Percentiles rank a stretch among this genome's conserved stretches.
Evolutionary conservation across 2,329 filamentous ascomycete species (phyloP).

Genomic region (Eutypa lata): DNA sequence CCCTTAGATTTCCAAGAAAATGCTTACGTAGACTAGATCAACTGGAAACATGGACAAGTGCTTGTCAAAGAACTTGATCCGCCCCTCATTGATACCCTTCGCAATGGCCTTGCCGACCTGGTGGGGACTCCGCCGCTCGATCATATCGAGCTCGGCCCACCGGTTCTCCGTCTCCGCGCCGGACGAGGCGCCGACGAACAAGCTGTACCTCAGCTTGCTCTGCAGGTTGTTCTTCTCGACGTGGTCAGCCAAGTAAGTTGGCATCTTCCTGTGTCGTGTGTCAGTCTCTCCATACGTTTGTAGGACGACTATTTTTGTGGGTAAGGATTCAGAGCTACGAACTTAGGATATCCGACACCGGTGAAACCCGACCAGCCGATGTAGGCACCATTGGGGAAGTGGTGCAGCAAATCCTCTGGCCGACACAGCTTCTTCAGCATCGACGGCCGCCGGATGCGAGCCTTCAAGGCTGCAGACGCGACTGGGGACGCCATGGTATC

Average conservation of each 20-base stretch:
- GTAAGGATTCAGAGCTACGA: too few relatives aligned
- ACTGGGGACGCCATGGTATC: slow-evolving; percentile 46
- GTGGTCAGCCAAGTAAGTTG: slow-evolving; percentile 79
- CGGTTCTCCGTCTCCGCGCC: slow-evolving; percentile 88
- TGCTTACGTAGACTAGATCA: slow-evolving; percentile 72
- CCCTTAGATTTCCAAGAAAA: background rate
- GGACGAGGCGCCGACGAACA: slow-evolving; percentile 88
- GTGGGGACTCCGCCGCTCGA: slow-evolving; percentile 78
- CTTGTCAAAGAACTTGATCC: slow-evolving; percentile 92
- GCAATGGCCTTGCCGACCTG: slow-evolving; percentile 89
- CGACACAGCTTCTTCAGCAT: slow-evolving; percentile 78
- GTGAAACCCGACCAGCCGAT: slow-evolving; percentile 92
- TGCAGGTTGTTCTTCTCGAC: slow-evolving; percentile 84
- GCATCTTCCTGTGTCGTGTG: slow-evolving; percentile 65
- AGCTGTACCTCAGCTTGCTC: slow-evolving; percentile 78
- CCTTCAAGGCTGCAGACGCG: slow-evolving; percentile 72
- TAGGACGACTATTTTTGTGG: too few relatives aligned
- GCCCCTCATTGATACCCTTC: slow-evolving; percentile 84
- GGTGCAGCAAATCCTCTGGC: slow-evolving; percentile 73
- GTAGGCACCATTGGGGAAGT: slow-evolving; percentile 83
- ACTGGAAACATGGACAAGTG: slow-evolving; percentile 90
- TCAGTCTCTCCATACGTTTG: too few relatives aligned
- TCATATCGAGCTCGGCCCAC: slow-evolving; percentile 89
- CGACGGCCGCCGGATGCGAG: slow-evolving; percentile 70
- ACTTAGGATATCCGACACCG: slow-evolving; percentile 87